Percentiles rank a stretch among this genome's conserved stretches.
Evolutionary conservation across 306 rosid genomes (phyloP).

Genomic region (Acacia confusa): DNA sequence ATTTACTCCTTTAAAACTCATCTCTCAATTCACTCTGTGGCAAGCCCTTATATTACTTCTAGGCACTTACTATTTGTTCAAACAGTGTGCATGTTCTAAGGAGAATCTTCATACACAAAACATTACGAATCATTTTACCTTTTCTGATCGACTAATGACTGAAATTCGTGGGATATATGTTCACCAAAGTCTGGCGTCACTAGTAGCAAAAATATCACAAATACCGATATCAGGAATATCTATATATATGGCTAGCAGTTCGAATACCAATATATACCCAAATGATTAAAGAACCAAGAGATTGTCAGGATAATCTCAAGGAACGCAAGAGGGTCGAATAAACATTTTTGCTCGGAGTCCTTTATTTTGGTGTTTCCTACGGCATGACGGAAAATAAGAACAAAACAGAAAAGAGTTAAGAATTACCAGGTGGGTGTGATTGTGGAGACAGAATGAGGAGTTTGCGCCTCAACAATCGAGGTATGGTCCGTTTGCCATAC

Average conservation of each 20-base stretch:
- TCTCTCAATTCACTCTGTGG: not conserved
- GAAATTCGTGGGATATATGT: not conserved
- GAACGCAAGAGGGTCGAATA: not conserved
- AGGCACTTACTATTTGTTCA: not conserved
- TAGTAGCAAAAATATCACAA: not conserved
- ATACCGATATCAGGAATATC: not conserved
- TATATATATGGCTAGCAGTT: not conserved
- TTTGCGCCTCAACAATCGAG: conserved; percentile 1
- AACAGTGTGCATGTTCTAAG: not conserved
- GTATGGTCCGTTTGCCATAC: conserved; percentile 38
- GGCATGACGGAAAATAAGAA: not conserved
- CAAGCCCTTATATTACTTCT: not conserved
- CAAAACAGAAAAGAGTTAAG: not conserved
- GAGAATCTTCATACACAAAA: not conserved
- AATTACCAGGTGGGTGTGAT: conserved; percentile 39
- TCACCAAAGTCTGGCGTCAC: not conserved
- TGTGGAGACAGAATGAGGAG: conserved; percentile 31
- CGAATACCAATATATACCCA: not conserved
- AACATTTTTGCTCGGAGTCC: not conserved
- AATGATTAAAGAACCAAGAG: conserved; percentile 5
- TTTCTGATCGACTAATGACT: not conserved
- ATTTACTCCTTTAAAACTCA: not conserved
- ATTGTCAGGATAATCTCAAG: not conserved
- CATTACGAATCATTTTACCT: not conserved
- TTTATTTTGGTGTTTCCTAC: not conserved